Conservation (phyloP, 2,329 filamentous ascomycete species). For the Pseudocercospora vitis region DNA sequence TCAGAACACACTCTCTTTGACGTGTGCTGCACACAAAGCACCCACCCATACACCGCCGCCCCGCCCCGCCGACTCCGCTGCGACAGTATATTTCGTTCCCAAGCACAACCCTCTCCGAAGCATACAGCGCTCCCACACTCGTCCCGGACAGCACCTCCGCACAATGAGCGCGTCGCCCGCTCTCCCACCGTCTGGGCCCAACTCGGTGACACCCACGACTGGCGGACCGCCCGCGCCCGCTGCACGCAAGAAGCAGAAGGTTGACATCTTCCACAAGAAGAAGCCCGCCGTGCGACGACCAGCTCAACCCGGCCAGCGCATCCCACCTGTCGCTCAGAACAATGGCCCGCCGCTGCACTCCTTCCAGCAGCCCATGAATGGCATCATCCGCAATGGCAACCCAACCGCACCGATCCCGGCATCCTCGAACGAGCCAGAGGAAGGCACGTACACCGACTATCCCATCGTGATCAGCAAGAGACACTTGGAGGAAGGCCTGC, state of each 20-base stretch:
- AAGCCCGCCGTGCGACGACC: slow-evolving; percentile 38
- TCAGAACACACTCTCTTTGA: too few species aligned
- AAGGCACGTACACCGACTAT: slow-evolving; percentile 49
- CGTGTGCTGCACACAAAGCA: too few species aligned
- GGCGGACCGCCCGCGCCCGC: slow-evolving; percentile 37
- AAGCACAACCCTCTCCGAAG: too few species aligned
- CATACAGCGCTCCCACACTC: too few species aligned
- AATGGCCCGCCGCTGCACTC: slow-evolving; percentile 15
- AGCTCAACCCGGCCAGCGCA: slow-evolving; percentile 14
- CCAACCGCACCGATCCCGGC: slow-evolving; percentile 25
- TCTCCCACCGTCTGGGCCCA: slow-evolving; percentile 33
- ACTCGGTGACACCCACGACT: slow-evolving; percentile 41
- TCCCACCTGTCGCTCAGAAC: slow-evolving; percentile 9
- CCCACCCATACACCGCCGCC: too few species aligned
- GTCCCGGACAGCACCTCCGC: too few species aligned
- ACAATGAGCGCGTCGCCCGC: slow-evolving; percentile 40
- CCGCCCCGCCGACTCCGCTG: too few species aligned
- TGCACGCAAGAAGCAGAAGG: slow-evolving; percentile 38
- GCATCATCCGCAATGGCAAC: slow-evolving; percentile 1
- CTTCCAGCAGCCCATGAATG: slow-evolving; percentile 15
- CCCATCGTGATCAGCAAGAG: slow-evolving; percentile 83
- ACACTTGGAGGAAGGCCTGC: slow-evolving; percentile 72
- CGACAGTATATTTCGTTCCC: too few species aligned
- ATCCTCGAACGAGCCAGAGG: slow-evolving; percentile 18
- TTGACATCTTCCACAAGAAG: slow-evolving; percentile 38